Base-by-base conservation (phyloP, 176 grass and related monocot species). In the Oryza rufipogon region DNA sequence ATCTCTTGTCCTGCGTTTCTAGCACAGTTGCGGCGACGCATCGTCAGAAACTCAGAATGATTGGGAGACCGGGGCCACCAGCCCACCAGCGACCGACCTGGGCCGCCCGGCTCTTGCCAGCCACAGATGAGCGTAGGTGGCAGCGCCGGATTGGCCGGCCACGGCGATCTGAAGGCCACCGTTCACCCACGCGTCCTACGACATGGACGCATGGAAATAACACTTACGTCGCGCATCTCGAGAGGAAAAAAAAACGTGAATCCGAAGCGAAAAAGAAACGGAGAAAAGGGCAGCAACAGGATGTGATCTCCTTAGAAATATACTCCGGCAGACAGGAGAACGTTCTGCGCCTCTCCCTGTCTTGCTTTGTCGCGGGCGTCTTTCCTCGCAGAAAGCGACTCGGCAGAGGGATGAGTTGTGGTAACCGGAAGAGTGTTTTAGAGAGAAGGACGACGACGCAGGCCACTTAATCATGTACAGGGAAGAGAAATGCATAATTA, bases 121-220 rank as follows among this genome's bases (percentile, higher is more conserved):
- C 89, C 89, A 87, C 80, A 23, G 10, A 74, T 2, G 54, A 71
- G 11, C 13, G 70, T 63, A 87, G 76, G 80, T 91, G 85, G 84
- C 85, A 6, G 28, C 70, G 64, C 64, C 64, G 30, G 68, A 87
- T 75, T 83, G 70, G 70, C 39, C 39, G 84, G 64, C 42, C 7
- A 32, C 42, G 30, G 3, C 74, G 7, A 83, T 51, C 74, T 4
- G 2, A 42, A 64, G 69, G 88, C 39, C 48, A 15, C 2, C 28
- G 15, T 69, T 64, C 11, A 20, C 49, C 49, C 84, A 84, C 49
- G 75, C 51, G 80, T 90, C 49, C 51, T 56, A 58, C 54, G 54
- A n/a, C 63, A 22, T 33, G 54, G 54, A 47, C 70, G 56, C 12
- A 30, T 14, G 32, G 19, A 20, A 39, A 41, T 41, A 44, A 11